A percentile compares a stretch with the other conserved stretches of the same genome.
phyloP scores from a whole-genome alignment of 495 filamentous ascomycete genomes.

The Bryoglossum gracile region DNA sequence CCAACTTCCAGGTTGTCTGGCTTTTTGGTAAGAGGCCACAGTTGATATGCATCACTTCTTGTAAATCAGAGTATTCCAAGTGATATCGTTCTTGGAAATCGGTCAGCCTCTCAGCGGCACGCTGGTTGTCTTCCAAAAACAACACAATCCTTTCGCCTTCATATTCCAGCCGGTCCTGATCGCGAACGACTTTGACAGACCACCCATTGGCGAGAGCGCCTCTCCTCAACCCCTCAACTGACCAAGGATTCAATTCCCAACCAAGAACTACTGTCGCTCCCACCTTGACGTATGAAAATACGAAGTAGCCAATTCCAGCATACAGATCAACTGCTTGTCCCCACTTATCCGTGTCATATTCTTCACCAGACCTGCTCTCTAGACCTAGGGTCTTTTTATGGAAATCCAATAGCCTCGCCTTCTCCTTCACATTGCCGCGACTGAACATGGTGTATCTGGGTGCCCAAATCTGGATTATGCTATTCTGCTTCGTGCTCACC shows the following conservation, averaged over 20 bases:
- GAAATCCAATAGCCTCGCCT: conserved; percentile 61
- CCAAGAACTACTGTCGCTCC: conserved; percentile 65
- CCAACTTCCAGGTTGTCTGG: conserved; percentile 53
- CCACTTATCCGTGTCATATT: not conserved
- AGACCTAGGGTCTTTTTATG: conserved; percentile 16
- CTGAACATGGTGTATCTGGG: conserved; percentile 89
- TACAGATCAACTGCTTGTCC: conserved; percentile 69
- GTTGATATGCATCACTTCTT: conserved; percentile 57
- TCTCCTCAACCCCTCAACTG: conserved; percentile 68
- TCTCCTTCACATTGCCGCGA: conserved; percentile 83
- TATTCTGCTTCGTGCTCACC: conserved; percentile 67
- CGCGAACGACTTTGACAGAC: conserved; percentile 42
- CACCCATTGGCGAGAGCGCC: conserved; percentile 66
- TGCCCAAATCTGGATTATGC: conserved; percentile 78
- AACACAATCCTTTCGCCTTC: conserved; percentile 47
- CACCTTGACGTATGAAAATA: conserved; percentile 68
- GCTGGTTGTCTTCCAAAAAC: conserved; percentile 62
- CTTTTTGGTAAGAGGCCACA: conserved; percentile 73
- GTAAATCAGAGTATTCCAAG: conserved; percentile 13
- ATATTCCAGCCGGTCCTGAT: conserved; percentile 27
- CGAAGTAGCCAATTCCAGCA: conserved; percentile 89
- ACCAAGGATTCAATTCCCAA: conserved; percentile 89
- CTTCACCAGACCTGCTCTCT: not conserved
- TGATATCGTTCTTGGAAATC: too few relatives aligned
- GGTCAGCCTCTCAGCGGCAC: conserved; percentile 44